phyloP scores from a whole-genome alignment of 192 early-diverging fungal species.

The Coemansia pectinata region DNA sequence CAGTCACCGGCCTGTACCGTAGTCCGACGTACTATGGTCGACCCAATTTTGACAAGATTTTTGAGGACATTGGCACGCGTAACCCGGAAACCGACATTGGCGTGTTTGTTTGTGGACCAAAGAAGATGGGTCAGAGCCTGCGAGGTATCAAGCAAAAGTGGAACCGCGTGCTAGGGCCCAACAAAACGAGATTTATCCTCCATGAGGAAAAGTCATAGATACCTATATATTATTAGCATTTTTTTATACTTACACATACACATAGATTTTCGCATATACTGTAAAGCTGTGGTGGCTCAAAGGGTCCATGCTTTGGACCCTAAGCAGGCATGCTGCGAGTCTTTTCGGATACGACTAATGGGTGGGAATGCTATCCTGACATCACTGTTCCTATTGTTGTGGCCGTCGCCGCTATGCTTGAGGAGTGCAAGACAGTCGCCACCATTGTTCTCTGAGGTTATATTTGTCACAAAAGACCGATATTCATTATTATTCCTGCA shows the following conservation, averaged over 20 bases:
- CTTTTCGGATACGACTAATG: background rate
- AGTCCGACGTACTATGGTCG: slow-evolving; percentile 75
- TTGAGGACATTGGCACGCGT: slow-evolving; percentile 59
- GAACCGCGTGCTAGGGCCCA: slow-evolving; percentile 42
- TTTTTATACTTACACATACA: background rate
- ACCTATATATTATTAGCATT: background rate
- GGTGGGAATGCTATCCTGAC: background rate
- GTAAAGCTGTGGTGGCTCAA: background rate
- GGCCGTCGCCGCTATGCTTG: background rate
- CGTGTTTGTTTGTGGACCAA: slow-evolving; percentile 83
- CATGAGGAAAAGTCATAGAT: slow-evolving; percentile 59
- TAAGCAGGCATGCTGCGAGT: background rate
- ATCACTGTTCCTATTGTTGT: background rate
- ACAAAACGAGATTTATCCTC: slow-evolving; percentile 59
- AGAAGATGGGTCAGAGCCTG: slow-evolving; percentile 57
- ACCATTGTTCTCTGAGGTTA: background rate
- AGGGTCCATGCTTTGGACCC: background rate
- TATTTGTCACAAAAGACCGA: background rate
- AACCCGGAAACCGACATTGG: slow-evolving; percentile 64
- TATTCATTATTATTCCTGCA: background rate
- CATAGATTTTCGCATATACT: background rate
- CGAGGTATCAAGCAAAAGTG: slow-evolving; percentile 25
- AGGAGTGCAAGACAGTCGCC: background rate
- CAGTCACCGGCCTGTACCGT: slow-evolving; percentile 67
- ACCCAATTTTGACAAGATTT: slow-evolving; percentile 73